phyloP scores from a whole-genome alignment of 2,329 filamentous ascomycete genomes.

The Fusarium tanahbumbuense region DNA sequence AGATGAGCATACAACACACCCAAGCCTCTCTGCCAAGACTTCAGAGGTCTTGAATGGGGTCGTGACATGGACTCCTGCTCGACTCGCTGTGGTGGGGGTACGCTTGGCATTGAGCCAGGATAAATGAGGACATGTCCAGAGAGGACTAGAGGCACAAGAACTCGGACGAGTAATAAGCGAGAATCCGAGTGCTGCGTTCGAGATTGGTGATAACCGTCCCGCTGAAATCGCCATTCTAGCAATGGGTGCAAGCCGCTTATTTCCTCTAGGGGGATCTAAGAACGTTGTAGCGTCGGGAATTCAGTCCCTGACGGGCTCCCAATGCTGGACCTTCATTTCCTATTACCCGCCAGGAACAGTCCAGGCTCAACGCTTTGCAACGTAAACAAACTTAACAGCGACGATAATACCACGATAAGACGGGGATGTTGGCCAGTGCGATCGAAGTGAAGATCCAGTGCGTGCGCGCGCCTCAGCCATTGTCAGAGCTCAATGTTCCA shows the following conservation, averaged over 20 bases:
- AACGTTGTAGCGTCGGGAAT: constrained; percentile 30
- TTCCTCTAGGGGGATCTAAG: constrained; percentile 26
- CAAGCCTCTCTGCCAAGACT: constrained; percentile 38
- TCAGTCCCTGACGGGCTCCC: constrained; percentile 33
- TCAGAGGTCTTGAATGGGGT: constrained; percentile 44
- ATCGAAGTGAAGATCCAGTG: constrained; percentile 29
- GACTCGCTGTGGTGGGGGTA: constrained; percentile 41
- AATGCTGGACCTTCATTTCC: constrained; percentile 42
- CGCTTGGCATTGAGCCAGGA: constrained; percentile 40
- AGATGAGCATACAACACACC: constrained; percentile 32
- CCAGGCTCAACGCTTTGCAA: constrained; percentile 29
- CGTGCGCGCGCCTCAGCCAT: constrained; percentile 33
- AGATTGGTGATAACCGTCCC: constrained; percentile 47
- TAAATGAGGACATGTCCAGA: constrained; percentile 16
- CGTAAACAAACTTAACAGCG: constrained; percentile 23
- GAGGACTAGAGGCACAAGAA: constrained; percentile 31
- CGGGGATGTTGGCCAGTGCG: constrained; percentile 20
- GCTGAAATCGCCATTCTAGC: constrained; percentile 34
- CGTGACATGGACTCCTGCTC: constrained; percentile 24
- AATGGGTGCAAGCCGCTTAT: constrained; percentile 40
- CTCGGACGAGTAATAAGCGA: constrained; percentile 42
- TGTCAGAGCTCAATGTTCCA: constrained; percentile 35
- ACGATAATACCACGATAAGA: constrained; percentile 18
- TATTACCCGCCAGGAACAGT: constrained; percentile 28
- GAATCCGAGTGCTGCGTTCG: constrained; percentile 42